Conservation (phyloP, 2,329 filamentous ascomycete genomes). For the Hymenoscyphus fraxineus region DNA sequence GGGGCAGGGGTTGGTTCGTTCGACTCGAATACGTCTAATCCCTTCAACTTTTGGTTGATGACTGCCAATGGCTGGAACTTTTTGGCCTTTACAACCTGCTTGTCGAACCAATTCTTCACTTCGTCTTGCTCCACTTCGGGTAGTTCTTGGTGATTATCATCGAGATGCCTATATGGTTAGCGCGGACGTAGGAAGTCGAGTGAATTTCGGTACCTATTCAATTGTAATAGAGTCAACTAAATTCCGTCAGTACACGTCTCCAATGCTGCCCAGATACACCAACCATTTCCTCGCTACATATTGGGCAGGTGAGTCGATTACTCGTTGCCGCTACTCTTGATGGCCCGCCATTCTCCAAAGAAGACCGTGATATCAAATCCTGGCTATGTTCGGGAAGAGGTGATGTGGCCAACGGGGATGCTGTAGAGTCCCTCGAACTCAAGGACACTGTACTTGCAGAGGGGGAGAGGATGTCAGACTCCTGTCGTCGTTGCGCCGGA, state of each 20-base stretch:
- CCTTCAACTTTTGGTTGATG: slow-evolving; percentile 72
- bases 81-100: slow-evolving; percentile 71
- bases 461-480: slow-evolving; percentile 45
- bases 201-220: slow-evolving; percentile 63
- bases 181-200: slow-evolving; percentile 28
- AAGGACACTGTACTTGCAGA: slow-evolving; percentile 74
- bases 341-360: slow-evolving; percentile 57
- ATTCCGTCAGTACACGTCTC: slow-evolving; percentile 22
- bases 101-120: slow-evolving; percentile 75
- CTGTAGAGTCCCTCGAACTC: slow-evolving; percentile 68
- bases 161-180: slow-evolving; percentile 56
- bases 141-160: slow-evolving; percentile 69
- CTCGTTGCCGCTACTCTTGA: slow-evolving; percentile 50
- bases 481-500: slow-evolving; percentile 36
- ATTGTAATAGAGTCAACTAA: slow-evolving; percentile 83
- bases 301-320: slow-evolving; percentile 83
- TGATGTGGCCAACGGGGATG: slow-evolving; percentile 50
- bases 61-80: slow-evolving; percentile 71
- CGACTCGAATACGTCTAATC: slow-evolving; percentile 71
- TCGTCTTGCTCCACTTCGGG: slow-evolving; percentile 71
- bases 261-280: slow-evolving; percentile 11
- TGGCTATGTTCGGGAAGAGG: slow-evolving; percentile 68
- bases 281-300: slow-evolving; percentile 98
- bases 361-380: slow-evolving; percentile 79
- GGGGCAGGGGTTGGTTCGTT: slow-evolving; percentile 53